Evolutionary conservation across 805 yeast species (phyloP), one percentile per base, ranked within the genome.

Genomic region (Zygosaccharomyces gambellarensis): DNA sequence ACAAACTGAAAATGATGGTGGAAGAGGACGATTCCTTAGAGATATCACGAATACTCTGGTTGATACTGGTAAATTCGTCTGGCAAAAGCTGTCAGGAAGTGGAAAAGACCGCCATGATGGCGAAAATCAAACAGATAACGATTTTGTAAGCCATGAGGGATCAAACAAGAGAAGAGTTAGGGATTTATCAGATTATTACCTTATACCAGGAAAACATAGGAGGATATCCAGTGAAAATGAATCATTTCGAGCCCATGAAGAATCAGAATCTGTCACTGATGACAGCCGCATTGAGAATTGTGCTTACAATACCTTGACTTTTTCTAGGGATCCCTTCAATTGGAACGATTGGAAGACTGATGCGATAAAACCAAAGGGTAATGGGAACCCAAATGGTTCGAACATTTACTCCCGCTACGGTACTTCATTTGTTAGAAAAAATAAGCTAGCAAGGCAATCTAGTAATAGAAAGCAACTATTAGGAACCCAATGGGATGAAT

Each of bases 301-400:
- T 34, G 3, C 38, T 17, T 42, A 36, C 4, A 40, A 21, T 12
- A 28, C 28, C 19, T 43, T 59, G 27, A 43, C 46, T 5, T 47
- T 57, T 17, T 57, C 59, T 7, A 63, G 55, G 38, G 68, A 63
- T 51, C 68, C 68, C 5, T 62, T 62, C 42, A 55, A 58, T 11
- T 65, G 68, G 68, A 54, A 57, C 48, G 52, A 51, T 9, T 55
- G 59, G 62, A 53, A 52, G 34, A 52, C 61, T 5, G 55, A 61
- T 27, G 65, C 75, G 59, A 57, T 74, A 61, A 57, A 75, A 55
- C 57, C 75, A 66, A 59, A 52, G 55, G 46, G 40, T 9, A 38
- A 34, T 19, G 43, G 22, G n/a, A 22, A 30, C 0, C 5, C 25
- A 12, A 29, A 25, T 6, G 48, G 49, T 10, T 14, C 44, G 19